Conservation (phyloP, 371 early-diverging fungal species). For the Mycotypha africana region DNA sequence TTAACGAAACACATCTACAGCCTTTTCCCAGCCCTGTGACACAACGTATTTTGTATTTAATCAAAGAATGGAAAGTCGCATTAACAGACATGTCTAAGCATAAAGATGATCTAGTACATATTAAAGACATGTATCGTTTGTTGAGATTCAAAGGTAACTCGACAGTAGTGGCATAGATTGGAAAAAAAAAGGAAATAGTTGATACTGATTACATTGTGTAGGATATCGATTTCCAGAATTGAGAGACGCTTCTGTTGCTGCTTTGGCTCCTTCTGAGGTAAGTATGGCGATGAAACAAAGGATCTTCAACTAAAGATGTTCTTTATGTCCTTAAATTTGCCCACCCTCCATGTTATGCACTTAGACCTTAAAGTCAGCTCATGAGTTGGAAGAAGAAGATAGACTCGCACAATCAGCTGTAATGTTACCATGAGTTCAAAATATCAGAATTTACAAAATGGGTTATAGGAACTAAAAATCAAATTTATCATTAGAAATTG, state of each 20-base stretch:
- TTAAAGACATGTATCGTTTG: constrained; percentile 91
- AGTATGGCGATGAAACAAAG: constrained; percentile 12
- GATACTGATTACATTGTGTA: not conserved
- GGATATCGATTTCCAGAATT: constrained; percentile 86
- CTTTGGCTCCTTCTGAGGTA: constrained; percentile 59
- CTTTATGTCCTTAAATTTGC: not conserved
- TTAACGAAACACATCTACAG: not conserved
- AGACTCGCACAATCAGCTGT: constrained; percentile 85
- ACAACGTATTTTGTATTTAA: constrained; percentile 83
- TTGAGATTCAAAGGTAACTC: constrained; percentile 72
- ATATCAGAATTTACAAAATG: too few relatives aligned
- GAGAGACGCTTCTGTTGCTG: constrained; percentile 52
- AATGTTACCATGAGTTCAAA: constrained; percentile 10
- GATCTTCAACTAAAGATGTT: not conserved
- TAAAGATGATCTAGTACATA: constrained; percentile 88
- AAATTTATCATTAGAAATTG: constrained; percentile 61
- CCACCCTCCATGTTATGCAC: too few relatives aligned
- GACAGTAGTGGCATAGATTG: not conserved
- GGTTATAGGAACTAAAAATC: too few relatives aligned
- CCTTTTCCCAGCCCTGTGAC: constrained; percentile 64
- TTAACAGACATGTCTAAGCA: constrained; percentile 82
- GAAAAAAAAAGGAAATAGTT: not conserved
- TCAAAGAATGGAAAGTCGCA: constrained; percentile 93
- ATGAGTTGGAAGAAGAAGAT: constrained; percentile 95
- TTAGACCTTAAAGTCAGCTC: constrained; percentile 75